Percentiles rank a stretch among this genome's conserved stretches.
Evolutionary conservation across 805 yeast species (phyloP).

Genomic region (Grigorovia transvaalensis): DNA sequence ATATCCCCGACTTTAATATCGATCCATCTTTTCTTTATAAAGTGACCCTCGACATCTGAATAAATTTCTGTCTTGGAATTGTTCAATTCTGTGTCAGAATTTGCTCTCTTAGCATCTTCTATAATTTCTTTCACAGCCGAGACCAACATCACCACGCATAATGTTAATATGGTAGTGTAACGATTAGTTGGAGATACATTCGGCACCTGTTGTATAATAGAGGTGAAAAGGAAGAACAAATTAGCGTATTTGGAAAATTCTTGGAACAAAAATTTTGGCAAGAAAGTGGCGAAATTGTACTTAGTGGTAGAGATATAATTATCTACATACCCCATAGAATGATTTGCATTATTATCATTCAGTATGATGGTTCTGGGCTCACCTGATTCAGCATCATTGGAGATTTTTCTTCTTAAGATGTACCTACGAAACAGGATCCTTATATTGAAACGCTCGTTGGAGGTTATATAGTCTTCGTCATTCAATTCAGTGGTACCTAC

Average conservation of each 20-base stretch:
- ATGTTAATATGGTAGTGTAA: slow-evolving; percentile 89
- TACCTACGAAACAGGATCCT: slow-evolving; percentile 30
- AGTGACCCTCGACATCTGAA: slow-evolving; percentile 46
- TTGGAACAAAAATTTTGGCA: slow-evolving; percentile 91
- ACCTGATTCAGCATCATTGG: slow-evolving; percentile 6
- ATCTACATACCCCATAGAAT: slow-evolving; percentile 48
- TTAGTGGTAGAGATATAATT: slow-evolving; percentile 93
- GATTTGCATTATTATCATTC: slow-evolving; percentile 51
- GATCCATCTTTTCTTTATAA: slow-evolving; percentile 67
- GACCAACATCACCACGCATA: slow-evolving; percentile 71
- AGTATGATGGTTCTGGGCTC: slow-evolving; percentile 60
- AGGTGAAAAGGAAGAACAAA: slow-evolving; percentile 83
- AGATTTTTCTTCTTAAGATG: slow-evolving; percentile 24
- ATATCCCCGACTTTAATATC: slow-evolving; percentile 86
- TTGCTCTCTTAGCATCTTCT: slow-evolving; percentile 83
- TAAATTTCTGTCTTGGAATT: slow-evolving; percentile 63
- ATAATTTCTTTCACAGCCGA: slow-evolving; percentile 86
- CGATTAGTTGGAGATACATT: slow-evolving; percentile 92
- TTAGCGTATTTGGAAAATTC: slow-evolving; percentile 97
- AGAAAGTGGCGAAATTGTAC: slow-evolving; percentile 82
- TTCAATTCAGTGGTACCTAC: slow-evolving; percentile 15
- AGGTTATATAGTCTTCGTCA: slow-evolving; percentile 24
- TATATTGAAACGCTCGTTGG: slow-evolving; percentile 30
- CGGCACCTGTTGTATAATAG: slow-evolving; percentile 94
- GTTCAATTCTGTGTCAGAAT: slow-evolving; percentile 83